phyloP scores from a whole-genome alignment of 352 stramenopile species.

The Phytophthora ramorum region DNA sequence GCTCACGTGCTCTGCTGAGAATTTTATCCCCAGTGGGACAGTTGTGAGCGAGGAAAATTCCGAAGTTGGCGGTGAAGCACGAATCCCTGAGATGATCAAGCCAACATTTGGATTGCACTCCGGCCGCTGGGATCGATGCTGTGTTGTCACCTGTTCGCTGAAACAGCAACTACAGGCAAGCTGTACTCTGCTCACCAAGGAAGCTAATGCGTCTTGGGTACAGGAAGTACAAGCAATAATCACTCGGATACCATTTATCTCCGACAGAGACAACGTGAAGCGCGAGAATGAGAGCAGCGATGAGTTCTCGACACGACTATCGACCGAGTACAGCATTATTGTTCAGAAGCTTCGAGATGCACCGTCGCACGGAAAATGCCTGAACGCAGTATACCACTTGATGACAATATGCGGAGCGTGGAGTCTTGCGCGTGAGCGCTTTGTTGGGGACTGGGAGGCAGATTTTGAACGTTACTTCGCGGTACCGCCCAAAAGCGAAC shows the following conservation, averaged over 20 bases:
- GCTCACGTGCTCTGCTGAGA: constrained; percentile 61
- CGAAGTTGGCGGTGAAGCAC: constrained; percentile 19
- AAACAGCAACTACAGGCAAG: constrained; percentile 25
- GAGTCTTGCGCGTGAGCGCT: constrained; percentile 22
- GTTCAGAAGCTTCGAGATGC: constrained; percentile 42
- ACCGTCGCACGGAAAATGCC: constrained; percentile 63
- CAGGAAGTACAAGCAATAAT: constrained; percentile 28
- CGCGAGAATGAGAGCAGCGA: constrained; percentile 1
- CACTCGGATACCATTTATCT: constrained; percentile 4
- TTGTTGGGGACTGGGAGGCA: constrained; percentile 49
- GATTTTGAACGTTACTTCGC: constrained; percentile 56
- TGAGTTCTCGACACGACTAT: constrained; percentile 1
- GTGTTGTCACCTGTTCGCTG: constrained; percentile 29
- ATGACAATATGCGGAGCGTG: constrained; percentile 44
- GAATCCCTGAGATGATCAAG: constrained; percentile 36
- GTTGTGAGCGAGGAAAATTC: constrained; percentile 1
- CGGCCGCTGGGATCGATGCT: constrained; percentile 44
- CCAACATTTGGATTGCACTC: constrained; percentile 55
- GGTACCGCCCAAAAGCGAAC: constrained; percentile 47
- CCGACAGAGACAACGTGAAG: constrained; percentile 2
- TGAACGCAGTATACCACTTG: constrained; percentile 72
- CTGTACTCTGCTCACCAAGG: constrained; percentile 14
- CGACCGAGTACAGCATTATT: constrained; percentile 37
- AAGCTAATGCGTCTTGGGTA: constrained; percentile 24
- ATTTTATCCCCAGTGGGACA: constrained; percentile 30